phyloP scores from a whole-genome alignment of 2,329 filamentous ascomycete species.

The Hymenoscyphus scutula region DNA sequence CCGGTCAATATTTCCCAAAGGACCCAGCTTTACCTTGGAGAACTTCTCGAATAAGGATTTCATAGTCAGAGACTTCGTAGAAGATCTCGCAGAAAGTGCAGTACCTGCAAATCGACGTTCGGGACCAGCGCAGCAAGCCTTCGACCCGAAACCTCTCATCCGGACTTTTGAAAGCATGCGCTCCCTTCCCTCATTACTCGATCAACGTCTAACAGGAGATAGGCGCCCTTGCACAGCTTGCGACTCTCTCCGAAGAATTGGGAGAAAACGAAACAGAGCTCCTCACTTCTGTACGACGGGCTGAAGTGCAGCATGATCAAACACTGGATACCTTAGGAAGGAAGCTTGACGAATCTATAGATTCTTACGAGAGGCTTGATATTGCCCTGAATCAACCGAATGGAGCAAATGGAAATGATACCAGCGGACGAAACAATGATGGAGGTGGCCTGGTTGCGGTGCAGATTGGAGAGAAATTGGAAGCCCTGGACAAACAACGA shows the following conservation, averaged over 20 bases:
- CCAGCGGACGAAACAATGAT: constrained; percentile 46
- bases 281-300: constrained; percentile 82
- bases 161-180: constrained; percentile 79
- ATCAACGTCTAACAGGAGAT: constrained; percentile 29
- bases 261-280: constrained; percentile 90
- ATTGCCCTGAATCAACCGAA: constrained; percentile 68
- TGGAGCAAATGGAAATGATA: constrained; percentile 46
- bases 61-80: constrained; percentile 97
- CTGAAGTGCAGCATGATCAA: constrained; percentile 87
- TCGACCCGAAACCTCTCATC: constrained; percentile 96
- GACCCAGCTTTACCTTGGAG: constrained; percentile 81
- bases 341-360: constrained; percentile 89
- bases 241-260: constrained; percentile 74
- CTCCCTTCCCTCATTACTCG: neutral
- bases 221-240: constrained; percentile 67
- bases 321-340: constrained; percentile 83
- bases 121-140: constrained; percentile 60
- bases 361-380: constrained; percentile 87
- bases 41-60: constrained; percentile 90
- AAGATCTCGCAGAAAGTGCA: constrained; percentile 82
- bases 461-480: constrained; percentile 88
- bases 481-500: constrained; percentile 90
- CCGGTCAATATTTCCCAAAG: constrained; percentile 66
- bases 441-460: constrained; percentile 84
- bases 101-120: constrained; percentile 79